Base-by-base conservation (phyloP, 2,329 filamentous ascomycete species). In the Fusarium stilboides region DNA sequence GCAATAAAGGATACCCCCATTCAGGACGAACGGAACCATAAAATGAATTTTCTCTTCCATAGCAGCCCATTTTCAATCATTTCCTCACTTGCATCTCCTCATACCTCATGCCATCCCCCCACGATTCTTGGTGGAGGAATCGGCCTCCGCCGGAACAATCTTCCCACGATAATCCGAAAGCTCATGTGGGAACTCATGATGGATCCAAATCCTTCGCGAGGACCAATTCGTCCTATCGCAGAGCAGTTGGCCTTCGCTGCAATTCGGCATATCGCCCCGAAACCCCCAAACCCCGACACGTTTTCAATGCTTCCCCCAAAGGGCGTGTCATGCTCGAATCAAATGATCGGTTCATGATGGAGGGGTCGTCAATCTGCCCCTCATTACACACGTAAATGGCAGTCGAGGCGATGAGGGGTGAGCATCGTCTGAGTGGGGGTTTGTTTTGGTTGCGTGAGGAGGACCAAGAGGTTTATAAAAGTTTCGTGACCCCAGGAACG, bases 91-190 rank as follows among this genome's bases (percentile, higher is more conserved):
- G 45, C 36, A 40, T 22, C 39, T n/a, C 42, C 8, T 53, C n/a
- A 22, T 44, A 9, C 49, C 46, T 62, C 60, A 65, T 61, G 36
- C 42, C 47, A 53, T 43, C 50, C 54, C 45, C 66, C 52, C 68
- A 62, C 56, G 50, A 39, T 59, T 40, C 53, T 67, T 73, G 65
- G 71, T 73, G 73, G 71, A 73, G 69, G 66, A 74, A 66, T 65
- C 47, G 62, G 71, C 63, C n/a, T 46, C 62, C 58, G 61, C 55
- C 58, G 62, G 65, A 71, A 46, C 55, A 57, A 61, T 51, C n/a
- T 62, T 59, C 71, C 65, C 66, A 71, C 68, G 63, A 71, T 73
- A 71, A 67, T 69, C 69, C 69, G 69, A 57, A 55, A 33, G 43
- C 57, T 44, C 54, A 69, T 59, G 54, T 70, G 50, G 36, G 70